A percentile compares a stretch with the other conserved stretches of the same genome.
These are phyloP conservation scores for Russula ochroleuca DNA, from an alignment of 768 basidiomycete species.

Conservation along the genomic window DNA sequence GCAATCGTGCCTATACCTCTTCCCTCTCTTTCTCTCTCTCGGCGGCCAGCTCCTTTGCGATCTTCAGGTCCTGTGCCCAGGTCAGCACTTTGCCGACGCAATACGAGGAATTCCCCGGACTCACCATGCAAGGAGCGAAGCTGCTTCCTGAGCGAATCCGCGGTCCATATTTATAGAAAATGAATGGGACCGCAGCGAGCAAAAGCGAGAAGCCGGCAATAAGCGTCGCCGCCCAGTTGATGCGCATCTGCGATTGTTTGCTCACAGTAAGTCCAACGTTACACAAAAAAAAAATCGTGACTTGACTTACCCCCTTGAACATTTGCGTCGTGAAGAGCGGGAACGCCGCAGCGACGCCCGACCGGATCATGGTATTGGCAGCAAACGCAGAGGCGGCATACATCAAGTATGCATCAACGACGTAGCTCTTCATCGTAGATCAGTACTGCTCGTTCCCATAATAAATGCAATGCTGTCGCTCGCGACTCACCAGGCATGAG, in stretches of 20 bases:
- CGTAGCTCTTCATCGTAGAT: slow-evolving; percentile 41
- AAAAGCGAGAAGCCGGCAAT: neutral
- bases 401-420: slow-evolving; percentile 51
- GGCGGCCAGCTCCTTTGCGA: neutral
- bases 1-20: neutral
- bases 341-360: slow-evolving; percentile 54
- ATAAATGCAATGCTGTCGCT: neutral
- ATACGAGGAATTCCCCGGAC: neutral
- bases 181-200: neutral
- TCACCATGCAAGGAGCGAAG: neutral
- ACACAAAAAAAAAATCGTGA: slow-evolving; percentile 25
- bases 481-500: slow-evolving; percentile 45
- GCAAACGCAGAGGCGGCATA: slow-evolving; percentile 56
- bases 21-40: neutral
- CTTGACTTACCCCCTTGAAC: slow-evolving; percentile 40
- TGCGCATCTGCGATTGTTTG: neutral
- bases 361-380: slow-evolving; percentile 56
- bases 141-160: neutral
- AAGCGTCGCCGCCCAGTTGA: neutral
- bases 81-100: neutral
- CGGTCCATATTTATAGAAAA: neutral
- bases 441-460: neutral
- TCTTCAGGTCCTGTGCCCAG: neutral
- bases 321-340: slow-evolving; percentile 64
- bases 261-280: neutral